phyloP scores from a whole-genome alignment of 2,329 filamentous ascomycete genomes.

The Penicillium paneum region DNA sequence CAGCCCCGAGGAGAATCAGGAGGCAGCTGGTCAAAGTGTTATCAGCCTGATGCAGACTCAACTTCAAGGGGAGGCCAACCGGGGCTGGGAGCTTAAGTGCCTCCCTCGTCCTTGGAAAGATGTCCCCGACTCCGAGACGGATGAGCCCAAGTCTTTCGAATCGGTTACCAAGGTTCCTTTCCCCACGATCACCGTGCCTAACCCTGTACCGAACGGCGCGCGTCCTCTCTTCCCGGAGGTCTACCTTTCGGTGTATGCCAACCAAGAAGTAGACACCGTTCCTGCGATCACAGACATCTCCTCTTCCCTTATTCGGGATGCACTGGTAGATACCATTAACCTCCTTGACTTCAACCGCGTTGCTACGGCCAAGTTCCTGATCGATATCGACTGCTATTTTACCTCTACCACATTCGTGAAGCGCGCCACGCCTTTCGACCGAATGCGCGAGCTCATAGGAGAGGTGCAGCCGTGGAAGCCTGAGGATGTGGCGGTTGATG shows the following conservation, averaged over 20 bases:
- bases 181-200: conserved; percentile 71
- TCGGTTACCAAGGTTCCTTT: conserved; percentile 69
- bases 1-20: conserved; percentile 58
- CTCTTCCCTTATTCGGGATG: conserved; percentile 78
- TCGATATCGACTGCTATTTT: conserved; percentile 95
- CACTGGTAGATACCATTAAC: conserved; percentile 88
- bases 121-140: conserved; percentile 34
- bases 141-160: conserved; percentile 57
- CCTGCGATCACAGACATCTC: conserved; percentile 73
- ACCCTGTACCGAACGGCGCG: conserved; percentile 69
- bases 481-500: conserved; percentile 95
- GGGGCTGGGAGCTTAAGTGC: conserved; percentile 70
- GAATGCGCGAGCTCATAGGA: conserved; percentile 65
- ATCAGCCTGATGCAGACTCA: conserved; percentile 83
- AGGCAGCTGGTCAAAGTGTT: conserved; percentile 64
- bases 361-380: conserved; percentile 79
- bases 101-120: conserved; percentile 56
- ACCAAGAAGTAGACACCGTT: conserved; percentile 85
- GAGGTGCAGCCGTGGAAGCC: conserved; percentile 85
- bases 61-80: conserved; percentile 70
- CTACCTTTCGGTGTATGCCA: conserved; percentile 86
- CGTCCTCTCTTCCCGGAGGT: conserved; percentile 84
- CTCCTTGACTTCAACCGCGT: conserved; percentile 90
- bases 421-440: conserved; percentile 87
- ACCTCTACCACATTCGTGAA: conserved; percentile 86